Percentiles rank a stretch among this genome's conserved stretches.
phyloP scores from a whole-genome alignment of 192 early-diverging fungal genomes.

The Mortierella antarctica region DNA sequence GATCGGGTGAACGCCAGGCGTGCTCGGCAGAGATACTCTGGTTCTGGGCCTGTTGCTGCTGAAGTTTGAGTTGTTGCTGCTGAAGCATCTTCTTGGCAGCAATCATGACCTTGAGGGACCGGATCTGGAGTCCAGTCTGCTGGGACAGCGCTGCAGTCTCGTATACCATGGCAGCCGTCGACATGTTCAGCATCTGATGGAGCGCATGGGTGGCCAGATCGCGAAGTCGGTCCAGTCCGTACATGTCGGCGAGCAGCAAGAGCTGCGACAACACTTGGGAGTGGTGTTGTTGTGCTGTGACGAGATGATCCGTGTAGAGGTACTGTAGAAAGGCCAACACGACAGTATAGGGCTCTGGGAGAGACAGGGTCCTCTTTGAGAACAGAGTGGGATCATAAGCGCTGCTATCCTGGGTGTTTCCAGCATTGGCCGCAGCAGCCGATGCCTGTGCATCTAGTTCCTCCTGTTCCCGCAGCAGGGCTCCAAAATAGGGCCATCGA shows the following conservation, averaged over 20 bases:
- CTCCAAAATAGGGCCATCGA: conserved; percentile 69
- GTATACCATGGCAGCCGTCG: conserved; percentile 72
- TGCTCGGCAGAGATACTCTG: conserved; percentile 44
- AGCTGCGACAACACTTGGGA: conserved; percentile 72
- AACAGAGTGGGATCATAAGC: conserved; percentile 52
- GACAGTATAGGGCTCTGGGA: conserved; percentile 62
- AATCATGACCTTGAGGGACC: conserved; percentile 64
- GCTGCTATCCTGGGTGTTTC: conserved; percentile 13
- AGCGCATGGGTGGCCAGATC: conserved; percentile 66
- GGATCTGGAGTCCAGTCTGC: conserved; percentile 70
- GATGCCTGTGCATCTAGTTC: conserved; percentile 34
- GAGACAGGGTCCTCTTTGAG: conserved; percentile 48
- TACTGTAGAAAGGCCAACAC: conserved; percentile 74
- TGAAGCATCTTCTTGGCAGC: conserved; percentile 65
- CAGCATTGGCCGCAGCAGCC: background rate
- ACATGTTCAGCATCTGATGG: conserved; percentile 68
- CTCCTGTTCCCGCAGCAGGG: conserved; percentile 53
- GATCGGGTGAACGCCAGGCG: conserved; percentile 27
- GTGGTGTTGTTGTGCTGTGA: conserved; percentile 72
- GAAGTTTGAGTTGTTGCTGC: conserved; percentile 54
- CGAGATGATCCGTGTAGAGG: conserved; percentile 73
- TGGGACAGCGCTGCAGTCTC: conserved; percentile 73
- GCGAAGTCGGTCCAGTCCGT: conserved; percentile 65
- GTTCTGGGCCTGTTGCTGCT: conserved; percentile 45
- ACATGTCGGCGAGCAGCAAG: conserved; percentile 69